Evolutionary conservation across 164 flowering plant species (phyloP).

Genomic region (Vitis vinifera): DNA sequence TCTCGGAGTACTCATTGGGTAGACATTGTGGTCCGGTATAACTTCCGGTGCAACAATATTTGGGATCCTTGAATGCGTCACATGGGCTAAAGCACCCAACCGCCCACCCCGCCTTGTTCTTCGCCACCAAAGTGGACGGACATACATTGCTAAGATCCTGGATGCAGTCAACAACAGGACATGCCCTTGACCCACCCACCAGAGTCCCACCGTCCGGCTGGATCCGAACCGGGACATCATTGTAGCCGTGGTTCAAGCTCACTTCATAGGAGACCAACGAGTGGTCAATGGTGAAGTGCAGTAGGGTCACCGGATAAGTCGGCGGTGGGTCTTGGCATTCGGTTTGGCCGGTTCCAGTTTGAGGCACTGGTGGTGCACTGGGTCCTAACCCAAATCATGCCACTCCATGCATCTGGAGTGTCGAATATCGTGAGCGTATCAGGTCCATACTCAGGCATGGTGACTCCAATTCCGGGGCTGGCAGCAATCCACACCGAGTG

Average conservation of each 20-base stretch:
- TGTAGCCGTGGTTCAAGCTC: slow-evolving; percentile 13
- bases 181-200: slow-evolving; percentile 3
- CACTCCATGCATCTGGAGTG: slow-evolving; percentile 13
- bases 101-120: neutral
- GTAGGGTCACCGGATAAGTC: neutral
- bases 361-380: slow-evolving; percentile 2
- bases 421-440: neutral
- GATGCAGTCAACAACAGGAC: slow-evolving; percentile 10
- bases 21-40: slow-evolving; percentile 1
- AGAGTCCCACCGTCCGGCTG: slow-evolving; percentile 7
- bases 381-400: slow-evolving; percentile 11
- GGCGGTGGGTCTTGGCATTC: slow-evolving; percentile 6
- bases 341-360: neutral
- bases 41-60: slow-evolving; percentile 8
- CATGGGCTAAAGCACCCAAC: slow-evolving; percentile 28
- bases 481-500: slow-evolving; percentile 10
- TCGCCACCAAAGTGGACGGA: slow-evolving; percentile 6
- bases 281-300: too few relatives aligned
- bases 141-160: neutral
- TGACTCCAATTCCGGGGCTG: neutral
- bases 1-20: slow-evolving; percentile 24
- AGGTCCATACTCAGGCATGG: neutral
- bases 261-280: slow-evolving; percentile 8
- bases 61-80: slow-evolving; percentile 17
- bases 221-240: slow-evolving; percentile 4